Conservation (phyloP, 306 rosid genomes). For the Vigna unguiculata region DNA sequence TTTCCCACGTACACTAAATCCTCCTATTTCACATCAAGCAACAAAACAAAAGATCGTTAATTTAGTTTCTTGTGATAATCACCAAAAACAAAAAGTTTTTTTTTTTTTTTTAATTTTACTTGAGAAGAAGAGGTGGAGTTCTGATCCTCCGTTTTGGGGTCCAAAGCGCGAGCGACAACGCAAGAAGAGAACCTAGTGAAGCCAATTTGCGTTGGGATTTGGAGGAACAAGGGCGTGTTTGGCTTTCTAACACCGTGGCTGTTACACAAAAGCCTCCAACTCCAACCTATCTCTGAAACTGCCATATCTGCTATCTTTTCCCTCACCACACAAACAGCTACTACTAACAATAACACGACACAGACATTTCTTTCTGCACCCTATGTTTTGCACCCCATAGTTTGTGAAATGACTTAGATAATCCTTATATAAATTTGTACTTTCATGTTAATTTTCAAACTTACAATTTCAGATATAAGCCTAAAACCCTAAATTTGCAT, state of each 20-base stretch:
- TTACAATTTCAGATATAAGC: too few species aligned
- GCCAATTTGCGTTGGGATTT: conserved; percentile 28
- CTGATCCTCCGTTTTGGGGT: conserved; percentile 49
- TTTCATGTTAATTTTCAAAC: too few species aligned
- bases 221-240: conserved; percentile 34
- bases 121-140: conserved; percentile 42
- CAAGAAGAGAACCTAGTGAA: conserved; percentile 29
- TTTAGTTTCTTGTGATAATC: too few species aligned
- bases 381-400: too few species aligned
- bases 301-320: conserved; percentile 36
- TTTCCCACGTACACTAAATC: conserved; percentile 68
- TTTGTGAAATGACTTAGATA: too few species aligned
- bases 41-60: neutral
- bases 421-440: too few species aligned
- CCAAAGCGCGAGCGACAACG: conserved; percentile 54
- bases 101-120: conserved; percentile 37
- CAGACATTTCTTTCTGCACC: too few species aligned
- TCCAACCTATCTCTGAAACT: conserved; percentile 30
- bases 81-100: too few species aligned
- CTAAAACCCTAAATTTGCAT: too few species aligned
- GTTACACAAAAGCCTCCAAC: conserved; percentile 20
- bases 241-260: neutral
- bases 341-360: too few species aligned
- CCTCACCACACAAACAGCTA: conserved; percentile 6
- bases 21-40: conserved; percentile 48